Evolutionary conservation across 768 basidiomycete species (phyloP), one percentile per base, ranked within the genome.

Genomic region (Ramaria sp.): DNA sequence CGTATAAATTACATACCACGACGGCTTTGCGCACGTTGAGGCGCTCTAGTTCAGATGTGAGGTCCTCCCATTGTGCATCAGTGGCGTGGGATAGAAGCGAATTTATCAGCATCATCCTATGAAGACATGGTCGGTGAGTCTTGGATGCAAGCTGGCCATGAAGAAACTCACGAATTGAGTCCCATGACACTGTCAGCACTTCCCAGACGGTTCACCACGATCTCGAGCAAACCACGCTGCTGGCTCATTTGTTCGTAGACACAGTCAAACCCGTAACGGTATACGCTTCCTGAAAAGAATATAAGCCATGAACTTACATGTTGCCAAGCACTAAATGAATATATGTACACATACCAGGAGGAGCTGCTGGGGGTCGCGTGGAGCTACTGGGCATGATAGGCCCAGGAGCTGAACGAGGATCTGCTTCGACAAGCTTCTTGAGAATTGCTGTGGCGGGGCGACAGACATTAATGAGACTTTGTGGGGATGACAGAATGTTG

Each of bases 371-470:
- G 7, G 74, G 73, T 39, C 65, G 66, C 59, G 72, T 73, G 61
- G 85, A 87, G 20, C 84, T 81, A 62, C 82, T 78, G 12, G 82
- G 74, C 38, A 73, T 57, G 45, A 77, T 64, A 1, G 78, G 72
- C 16, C 80, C 81, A 1, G 85, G 79, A 16, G 80, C 78, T 57
- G 71, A 82, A 60, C 75, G 69, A 16, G 89, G 85, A 61, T 89
- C 87, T 8, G 89, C 89, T 65, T 92, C 89, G 13, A 92, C 90
- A 20, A 95, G 78, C 59, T 85, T 85, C 69, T 90, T 89, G 58
- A 94, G 74, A 53, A 95, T 93, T 32, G 87, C 82, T 41, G 88
- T 92, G 1, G 91, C 92, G 32, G 92, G 93, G 5, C 91, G 83
- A 61, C 88, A 89, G 56, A 94, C 88, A 58, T 96, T 96, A 72